These are phyloP conservation scores for Crataegus laevigata DNA, from an alignment of 306 rosid species.

Conservation along the genomic window DNA sequence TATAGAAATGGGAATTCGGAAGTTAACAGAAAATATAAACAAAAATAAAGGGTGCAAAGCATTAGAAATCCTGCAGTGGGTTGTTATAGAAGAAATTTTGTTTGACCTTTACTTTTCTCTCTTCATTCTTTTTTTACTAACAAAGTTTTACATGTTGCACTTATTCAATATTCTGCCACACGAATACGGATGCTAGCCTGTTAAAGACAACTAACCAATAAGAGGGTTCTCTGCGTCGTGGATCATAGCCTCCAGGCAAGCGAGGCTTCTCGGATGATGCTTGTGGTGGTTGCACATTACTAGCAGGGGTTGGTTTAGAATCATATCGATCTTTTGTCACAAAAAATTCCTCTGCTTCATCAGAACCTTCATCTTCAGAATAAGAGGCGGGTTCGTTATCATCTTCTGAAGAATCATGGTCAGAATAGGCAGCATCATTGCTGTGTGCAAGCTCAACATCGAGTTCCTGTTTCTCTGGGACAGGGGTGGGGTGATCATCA, in stretches of 20 bases:
- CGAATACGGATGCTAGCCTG: background rate
- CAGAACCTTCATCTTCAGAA: constrained; percentile 63
- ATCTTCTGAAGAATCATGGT: constrained; percentile 50
- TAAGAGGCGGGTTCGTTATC: constrained; percentile 39
- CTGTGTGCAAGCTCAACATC: constrained; percentile 15
- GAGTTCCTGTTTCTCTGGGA: constrained; percentile 22
- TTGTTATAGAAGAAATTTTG: background rate
- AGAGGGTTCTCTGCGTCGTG: constrained; percentile 75
- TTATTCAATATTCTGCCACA: background rate
- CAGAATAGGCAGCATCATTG: constrained; percentile 31
- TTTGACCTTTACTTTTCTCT: background rate
- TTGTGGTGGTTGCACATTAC: constrained; percentile 27
- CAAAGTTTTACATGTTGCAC: background rate
- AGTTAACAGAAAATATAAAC: background rate
- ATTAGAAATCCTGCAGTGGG: background rate
- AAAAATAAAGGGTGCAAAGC: background rate
- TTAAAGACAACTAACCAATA: constrained; percentile 50
- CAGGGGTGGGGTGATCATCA: constrained; percentile 35
- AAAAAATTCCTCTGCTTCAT: constrained; percentile 53
- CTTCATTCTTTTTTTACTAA: background rate
- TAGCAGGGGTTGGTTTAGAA: constrained; percentile 17
- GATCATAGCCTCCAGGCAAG: constrained; percentile 84
- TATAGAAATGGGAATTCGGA: background rate
- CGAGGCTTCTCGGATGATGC: constrained; percentile 31
- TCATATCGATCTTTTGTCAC: constrained; percentile 28